phyloP scores from a whole-genome alignment of 73 alveolate species.

The Symbiodinium pilosum region DNA sequence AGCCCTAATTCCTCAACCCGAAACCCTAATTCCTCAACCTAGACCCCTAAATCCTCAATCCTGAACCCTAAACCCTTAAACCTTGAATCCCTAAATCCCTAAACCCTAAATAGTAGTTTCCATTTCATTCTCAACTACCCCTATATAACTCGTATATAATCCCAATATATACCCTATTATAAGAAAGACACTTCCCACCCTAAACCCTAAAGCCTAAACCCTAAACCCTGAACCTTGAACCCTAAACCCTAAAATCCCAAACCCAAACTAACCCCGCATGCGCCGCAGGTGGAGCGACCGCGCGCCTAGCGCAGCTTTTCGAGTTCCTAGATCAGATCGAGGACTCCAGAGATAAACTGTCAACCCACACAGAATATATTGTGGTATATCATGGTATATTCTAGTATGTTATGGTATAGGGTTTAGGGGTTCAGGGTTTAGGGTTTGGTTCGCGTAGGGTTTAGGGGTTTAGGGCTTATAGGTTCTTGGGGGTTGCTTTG shows the following conservation, averaged over 20 bases:
- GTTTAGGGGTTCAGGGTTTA: not conserved
- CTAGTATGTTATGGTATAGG: not conserved
- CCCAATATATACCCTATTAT: too few species aligned
- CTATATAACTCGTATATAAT: too few species aligned
- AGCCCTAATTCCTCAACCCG: too few species aligned
- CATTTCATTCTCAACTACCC: too few species aligned
- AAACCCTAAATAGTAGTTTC: conserved; percentile 6
- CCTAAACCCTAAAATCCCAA: not conserved
- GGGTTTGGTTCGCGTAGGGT: not conserved
- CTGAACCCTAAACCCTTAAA: not conserved
- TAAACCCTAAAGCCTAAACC: not conserved
- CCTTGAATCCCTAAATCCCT: not conserved
- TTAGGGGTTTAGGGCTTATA: not conserved
- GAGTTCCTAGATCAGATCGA: conserved; percentile 77
- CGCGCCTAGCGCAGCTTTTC: conserved; percentile 55
- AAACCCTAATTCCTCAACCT: too few species aligned
- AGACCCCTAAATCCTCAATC: not conserved
- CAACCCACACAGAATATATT: too few species aligned
- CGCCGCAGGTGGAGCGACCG: not conserved
- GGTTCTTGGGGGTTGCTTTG: too few species aligned
- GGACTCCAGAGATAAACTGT: not conserved
- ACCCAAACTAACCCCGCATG: not conserved
- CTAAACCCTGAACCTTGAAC: not conserved
- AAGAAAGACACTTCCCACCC: too few species aligned
- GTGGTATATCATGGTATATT: too few species aligned